Evolutionary conservation across 129 eudicot genomes (phyloP).

Genomic region (Centella asiatica): DNA sequence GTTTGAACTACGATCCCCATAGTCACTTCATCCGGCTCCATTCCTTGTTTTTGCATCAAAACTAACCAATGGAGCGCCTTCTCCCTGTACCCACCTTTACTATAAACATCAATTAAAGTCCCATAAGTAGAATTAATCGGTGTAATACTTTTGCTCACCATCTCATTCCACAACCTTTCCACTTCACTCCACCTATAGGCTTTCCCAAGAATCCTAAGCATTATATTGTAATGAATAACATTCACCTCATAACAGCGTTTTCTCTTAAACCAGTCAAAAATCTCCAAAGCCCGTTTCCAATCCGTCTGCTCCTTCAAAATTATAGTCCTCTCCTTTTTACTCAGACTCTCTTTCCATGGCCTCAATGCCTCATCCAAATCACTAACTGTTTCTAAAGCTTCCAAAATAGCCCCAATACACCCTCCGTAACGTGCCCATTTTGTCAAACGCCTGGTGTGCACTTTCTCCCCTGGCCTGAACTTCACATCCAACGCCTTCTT

Average conservation of each 20-base stretch:
- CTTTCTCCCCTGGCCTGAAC: constrained; percentile 11
- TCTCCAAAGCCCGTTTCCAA: constrained; percentile 79
- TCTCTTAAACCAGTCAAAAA: constrained; percentile 77
- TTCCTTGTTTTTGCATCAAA: constrained; percentile 49
- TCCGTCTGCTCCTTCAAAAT: constrained; percentile 74
- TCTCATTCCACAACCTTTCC: constrained; percentile 57
- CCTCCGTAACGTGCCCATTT: constrained; percentile 76
- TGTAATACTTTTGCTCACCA: constrained; percentile 41
- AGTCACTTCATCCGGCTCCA: constrained; percentile 84
- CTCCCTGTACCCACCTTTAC: constrained; percentile 69
- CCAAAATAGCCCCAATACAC: constrained; percentile 51
- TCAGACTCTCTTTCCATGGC: constrained; percentile 61
- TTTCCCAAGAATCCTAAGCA: constrained; percentile 63
- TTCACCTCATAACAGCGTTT: constrained; percentile 80
- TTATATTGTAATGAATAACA: constrained; percentile 78
- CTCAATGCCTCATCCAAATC: constrained; percentile 68
- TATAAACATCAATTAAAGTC: constrained; percentile 80
- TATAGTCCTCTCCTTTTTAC: constrained; percentile 67
- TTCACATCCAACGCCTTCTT: not conserved
- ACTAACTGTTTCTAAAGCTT: constrained; percentile 39
- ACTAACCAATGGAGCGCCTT: constrained; percentile 55
- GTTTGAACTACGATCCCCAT: constrained; percentile 73
- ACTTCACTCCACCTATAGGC: constrained; percentile 55
- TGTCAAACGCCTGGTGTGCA: constrained; percentile 52
- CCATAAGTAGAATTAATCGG: constrained; percentile 73